Evolutionary conservation across 1,284 basidiomycete species (phyloP).

Genomic region (Mycena citricolor): DNA sequence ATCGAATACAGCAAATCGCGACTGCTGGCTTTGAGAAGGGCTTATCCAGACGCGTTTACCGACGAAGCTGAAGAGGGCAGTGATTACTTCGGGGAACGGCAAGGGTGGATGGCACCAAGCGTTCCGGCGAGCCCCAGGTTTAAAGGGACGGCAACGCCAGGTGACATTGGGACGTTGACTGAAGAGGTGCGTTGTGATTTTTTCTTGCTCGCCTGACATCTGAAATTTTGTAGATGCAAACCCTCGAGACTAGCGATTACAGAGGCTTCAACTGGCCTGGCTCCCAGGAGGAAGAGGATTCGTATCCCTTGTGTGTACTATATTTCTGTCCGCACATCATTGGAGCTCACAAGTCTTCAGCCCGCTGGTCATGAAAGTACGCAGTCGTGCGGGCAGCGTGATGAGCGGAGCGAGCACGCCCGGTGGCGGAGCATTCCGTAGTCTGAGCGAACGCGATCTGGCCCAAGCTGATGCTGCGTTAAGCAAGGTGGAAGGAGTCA

Average conservation of each 20-base stretch:
- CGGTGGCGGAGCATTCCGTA: conserved; percentile 73
- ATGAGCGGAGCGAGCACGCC: conserved; percentile 89
- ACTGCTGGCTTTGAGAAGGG: conserved; percentile 88
- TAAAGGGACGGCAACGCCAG: conserved; percentile 83
- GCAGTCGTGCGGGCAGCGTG: conserved; percentile 82
- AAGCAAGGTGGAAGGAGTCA: conserved; percentile 57
- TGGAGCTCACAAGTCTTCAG: conserved; percentile 38
- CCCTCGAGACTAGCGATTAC: conserved; percentile 85
- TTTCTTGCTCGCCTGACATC: conserved; percentile 1
- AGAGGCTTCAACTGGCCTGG: conserved; percentile 73
- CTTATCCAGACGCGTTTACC: conserved; percentile 93
- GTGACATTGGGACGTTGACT: conserved; percentile 91
- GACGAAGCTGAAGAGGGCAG: conserved; percentile 48
- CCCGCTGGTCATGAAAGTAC: conserved; percentile 90
- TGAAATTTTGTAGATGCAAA: conserved; percentile 68
- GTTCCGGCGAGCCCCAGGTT: conserved; percentile 88
- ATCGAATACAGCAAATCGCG: conserved; percentile 96
- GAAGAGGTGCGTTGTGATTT: conserved; percentile 63
- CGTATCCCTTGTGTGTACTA: conserved; percentile 80
- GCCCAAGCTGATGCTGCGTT: conserved; percentile 83
- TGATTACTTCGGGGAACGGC: conserved; percentile 53
- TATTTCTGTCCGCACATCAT: no score
- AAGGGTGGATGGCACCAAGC: conserved; percentile 45
- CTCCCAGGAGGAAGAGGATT: conserved; percentile 77
- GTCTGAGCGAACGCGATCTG: conserved; percentile 82